Evolutionary conservation across 345 rosid genomes (phyloP), one percentile per base, ranked within the genome.

Genomic region (Trapa incisa): DNA sequence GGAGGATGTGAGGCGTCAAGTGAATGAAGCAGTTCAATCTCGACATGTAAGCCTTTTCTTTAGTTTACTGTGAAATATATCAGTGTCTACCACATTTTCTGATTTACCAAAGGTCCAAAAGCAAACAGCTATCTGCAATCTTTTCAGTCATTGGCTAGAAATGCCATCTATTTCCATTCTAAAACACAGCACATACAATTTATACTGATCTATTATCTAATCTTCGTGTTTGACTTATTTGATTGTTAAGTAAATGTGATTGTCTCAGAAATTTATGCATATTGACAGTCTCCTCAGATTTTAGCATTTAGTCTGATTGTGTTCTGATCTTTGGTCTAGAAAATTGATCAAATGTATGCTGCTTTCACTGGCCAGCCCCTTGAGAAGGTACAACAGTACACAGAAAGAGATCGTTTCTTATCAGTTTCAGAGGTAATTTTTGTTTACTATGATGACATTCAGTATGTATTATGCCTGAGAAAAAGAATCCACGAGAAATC

Each of bases 1-100:
- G 66, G 95, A 89, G 76, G 92, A 92, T 68, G 96, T 89, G 71
- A 86, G 86, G 70, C 86, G 87, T 72, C 98, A 89, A 80, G 96
- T 85, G 70, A 85, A 89, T 60, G 96, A 92, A 86, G 93, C 93
- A 7, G 87, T 86, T 22, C 88, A 85, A 75, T 70, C 96, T 37
- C 87, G 93, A 67, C 85, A 89, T 76, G 93, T 92, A 58, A 67
- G 87, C 82, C 41, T 79, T 72, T 72, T 48, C 35, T 69, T 37
- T 63, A 58, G n/a, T 70, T 65, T 65, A 10, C 47, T 38, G 17
- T 58, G 37, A 33, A 29, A 42, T 8, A 60, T 68, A 12, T 17
- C 13, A 10, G 22, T 12, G 6, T 48, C 17, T 66, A 47, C 48
- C 48, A 45, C 4, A 10, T 17, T 38, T 39, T n/a, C 29, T 2